Percentiles rank a stretch among this genome's conserved stretches.
These are phyloP conservation scores for Brassica balearica DNA, from an alignment of 441 rosid genomes.

Conservation along the genomic window DNA sequence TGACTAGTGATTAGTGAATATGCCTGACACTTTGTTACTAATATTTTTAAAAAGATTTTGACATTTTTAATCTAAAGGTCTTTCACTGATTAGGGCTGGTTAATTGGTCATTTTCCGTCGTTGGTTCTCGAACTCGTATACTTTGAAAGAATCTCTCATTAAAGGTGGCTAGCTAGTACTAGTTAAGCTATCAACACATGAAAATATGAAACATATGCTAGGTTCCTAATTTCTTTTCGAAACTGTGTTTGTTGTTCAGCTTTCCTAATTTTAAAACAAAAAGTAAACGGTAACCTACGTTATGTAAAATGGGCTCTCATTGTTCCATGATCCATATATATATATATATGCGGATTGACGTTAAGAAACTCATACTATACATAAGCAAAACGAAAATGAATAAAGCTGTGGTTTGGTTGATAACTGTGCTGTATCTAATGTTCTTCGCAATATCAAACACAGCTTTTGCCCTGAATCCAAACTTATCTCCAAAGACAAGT, in stretches of 20 bases:
- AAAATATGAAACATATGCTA: no score
- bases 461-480: background rate
- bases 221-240: background rate
- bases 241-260: background rate
- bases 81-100: no score
- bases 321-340: background rate
- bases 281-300: background rate
- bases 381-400: background rate
- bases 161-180: no score
- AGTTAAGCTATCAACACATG: no score
- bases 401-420: background rate
- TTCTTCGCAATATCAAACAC: constrained; percentile 4
- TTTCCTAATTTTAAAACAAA: background rate
- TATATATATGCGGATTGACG: background rate
- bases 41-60: no score
- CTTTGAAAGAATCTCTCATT: no score
- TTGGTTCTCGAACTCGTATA: no score
- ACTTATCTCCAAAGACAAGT: background rate
- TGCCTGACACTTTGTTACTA: no score
- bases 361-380: background rate
- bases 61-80: no score
- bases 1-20: no score
- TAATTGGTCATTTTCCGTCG: no score
- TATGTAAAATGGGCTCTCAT: background rate
- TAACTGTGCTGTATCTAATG: background rate